Evolutionary conservation across 1,284 basidiomycete species (phyloP).

Genomic region (Leccinum angustisporum): DNA sequence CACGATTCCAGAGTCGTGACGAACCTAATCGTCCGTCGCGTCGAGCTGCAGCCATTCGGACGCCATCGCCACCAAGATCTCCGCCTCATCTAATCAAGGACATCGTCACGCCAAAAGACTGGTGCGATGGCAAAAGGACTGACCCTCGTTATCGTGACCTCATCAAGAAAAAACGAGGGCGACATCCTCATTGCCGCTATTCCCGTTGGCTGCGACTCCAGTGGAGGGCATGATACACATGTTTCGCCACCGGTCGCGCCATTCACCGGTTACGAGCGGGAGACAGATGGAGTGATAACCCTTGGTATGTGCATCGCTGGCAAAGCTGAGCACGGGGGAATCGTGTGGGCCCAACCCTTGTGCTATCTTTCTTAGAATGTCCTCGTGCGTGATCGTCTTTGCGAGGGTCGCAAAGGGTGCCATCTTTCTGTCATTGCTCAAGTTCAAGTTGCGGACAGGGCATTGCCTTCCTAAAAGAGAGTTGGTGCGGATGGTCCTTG

Average conservation of each 20-base stretch:
- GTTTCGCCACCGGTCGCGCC: constrained; percentile 86
- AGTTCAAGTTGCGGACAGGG: neutral
- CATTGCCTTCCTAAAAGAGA: constrained; percentile 23
- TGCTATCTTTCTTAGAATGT: constrained; percentile 34
- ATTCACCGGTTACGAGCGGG: constrained; percentile 85
- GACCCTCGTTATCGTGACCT: constrained; percentile 93
- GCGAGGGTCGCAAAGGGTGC: constrained; percentile 35
- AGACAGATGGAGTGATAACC: constrained; percentile 71
- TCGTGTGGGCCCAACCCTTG: constrained; percentile 25
- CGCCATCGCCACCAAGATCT: constrained; percentile 72
- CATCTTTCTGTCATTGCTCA: constrained; percentile 12
- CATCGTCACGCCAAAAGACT: constrained; percentile 21
- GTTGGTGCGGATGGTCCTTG: constrained; percentile 26
- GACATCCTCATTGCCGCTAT: constrained; percentile 45
- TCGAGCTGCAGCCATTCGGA: constrained; percentile 97
- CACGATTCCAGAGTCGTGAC: constrained; percentile 94
- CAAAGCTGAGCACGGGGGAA: constrained; percentile 52
- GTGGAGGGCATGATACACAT: constrained; percentile 73
- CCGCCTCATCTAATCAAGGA: constrained; percentile 71
- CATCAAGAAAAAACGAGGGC: constrained; percentile 78
- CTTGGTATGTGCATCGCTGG: constrained; percentile 50
- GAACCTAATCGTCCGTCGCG: constrained; percentile 88
- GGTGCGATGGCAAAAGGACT: constrained; percentile 28
- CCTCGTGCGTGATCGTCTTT: constrained; percentile 39
- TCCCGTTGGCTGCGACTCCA: constrained; percentile 29